Conservation (phyloP, 345 rosid species). For the Alliaria petiolata region DNA sequence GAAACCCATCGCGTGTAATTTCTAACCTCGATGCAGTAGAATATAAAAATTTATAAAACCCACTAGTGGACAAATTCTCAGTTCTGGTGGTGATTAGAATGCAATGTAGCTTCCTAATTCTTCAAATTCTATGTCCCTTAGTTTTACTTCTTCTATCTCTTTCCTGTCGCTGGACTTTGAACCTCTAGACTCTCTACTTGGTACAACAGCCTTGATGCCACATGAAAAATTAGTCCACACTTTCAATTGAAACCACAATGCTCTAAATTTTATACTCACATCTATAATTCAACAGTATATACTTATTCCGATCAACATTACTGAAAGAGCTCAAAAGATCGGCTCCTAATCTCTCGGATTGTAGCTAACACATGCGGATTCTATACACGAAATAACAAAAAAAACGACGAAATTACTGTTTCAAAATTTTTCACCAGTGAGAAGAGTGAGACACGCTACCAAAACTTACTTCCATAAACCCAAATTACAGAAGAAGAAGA, state of each 20-base stretch:
- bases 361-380: background rate
- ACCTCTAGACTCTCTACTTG: conserved; percentile 2
- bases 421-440: background rate
- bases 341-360: background rate
- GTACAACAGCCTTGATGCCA: background rate
- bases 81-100: background rate
- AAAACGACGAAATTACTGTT: background rate
- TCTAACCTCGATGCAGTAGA: too few species aligned
- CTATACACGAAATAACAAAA: background rate
- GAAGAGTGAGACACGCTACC: background rate
- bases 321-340: background rate
- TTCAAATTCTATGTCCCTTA: background rate
- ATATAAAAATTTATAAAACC: background rate
- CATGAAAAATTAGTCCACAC: background rate
- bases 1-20: conserved; percentile 4
- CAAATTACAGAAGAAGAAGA: background rate
- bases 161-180: background rate
- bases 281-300: background rate
- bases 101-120: conserved; percentile 3
- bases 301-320: background rate
- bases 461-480: background rate
- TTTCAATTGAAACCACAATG: background rate
- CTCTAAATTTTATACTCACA: background rate
- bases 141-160: background rate
- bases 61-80: conserved; percentile 14